A percentile compares a stretch with the other conserved stretches of the same genome.
Evolutionary conservation across 2,329 filamentous ascomycete species (phyloP).

Genomic region (Apiospora aurea): DNA sequence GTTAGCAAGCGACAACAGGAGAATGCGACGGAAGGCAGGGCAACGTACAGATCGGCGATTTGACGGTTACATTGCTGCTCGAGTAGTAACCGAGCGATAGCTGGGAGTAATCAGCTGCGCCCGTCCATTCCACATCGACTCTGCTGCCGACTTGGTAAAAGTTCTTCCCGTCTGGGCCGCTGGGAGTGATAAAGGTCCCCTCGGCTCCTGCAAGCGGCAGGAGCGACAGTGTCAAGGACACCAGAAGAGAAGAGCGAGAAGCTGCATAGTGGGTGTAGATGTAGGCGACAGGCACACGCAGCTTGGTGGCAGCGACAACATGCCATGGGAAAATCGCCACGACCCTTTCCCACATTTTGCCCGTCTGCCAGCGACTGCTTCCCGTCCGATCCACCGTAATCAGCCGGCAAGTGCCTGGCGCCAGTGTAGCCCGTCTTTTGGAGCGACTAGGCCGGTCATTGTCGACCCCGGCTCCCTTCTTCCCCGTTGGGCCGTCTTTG

Average conservation of each 20-base stretch:
- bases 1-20: background rate
- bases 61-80: background rate
- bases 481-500: too few species aligned
- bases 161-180: background rate
- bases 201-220: background rate
- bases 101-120: background rate
- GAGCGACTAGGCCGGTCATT: background rate
- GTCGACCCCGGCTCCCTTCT: background rate
- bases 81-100: constrained; percentile 22
- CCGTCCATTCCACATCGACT: constrained; percentile 10
- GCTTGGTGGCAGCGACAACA: background rate
- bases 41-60: constrained; percentile 18
- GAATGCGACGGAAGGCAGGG: too few species aligned
- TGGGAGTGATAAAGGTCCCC: constrained; percentile 6
- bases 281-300: background rate
- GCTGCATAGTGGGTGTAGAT: background rate
- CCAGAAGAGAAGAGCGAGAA: background rate
- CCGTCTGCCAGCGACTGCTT: background rate
- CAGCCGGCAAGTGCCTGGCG: background rate
- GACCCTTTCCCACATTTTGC: background rate
- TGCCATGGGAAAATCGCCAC: background rate
- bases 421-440: too few species aligned
- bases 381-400: background rate
- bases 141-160: background rate
- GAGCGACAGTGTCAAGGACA: constrained; percentile 1